phyloP scores from a whole-genome alignment of 371 early-diverging fungal genomes.

The Parasitella parasitica region DNA sequence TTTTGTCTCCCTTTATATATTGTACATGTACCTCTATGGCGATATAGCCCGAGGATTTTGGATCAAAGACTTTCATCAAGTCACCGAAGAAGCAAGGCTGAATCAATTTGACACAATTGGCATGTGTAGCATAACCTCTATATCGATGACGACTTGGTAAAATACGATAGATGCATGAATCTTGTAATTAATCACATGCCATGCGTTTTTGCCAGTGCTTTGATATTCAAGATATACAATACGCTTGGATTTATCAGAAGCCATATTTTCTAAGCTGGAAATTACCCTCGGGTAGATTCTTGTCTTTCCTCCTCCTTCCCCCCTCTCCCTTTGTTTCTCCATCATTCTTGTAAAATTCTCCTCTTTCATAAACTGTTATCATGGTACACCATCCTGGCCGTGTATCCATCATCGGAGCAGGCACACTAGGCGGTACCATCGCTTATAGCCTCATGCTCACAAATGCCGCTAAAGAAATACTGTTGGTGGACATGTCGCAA shows the following conservation, averaged over 20 bases:
- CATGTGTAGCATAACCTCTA: too few relatives aligned
- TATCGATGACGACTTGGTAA: too few relatives aligned
- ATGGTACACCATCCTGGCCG: conserved; percentile 23
- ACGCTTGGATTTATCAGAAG: not conserved
- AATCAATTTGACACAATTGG: not conserved
- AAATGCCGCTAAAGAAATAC: conserved; percentile 54
- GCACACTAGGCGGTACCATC: conserved; percentile 59
- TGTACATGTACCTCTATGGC: not conserved
- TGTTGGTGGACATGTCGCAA: conserved; percentile 66
- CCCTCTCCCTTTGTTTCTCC: not conserved
- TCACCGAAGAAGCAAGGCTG: not conserved
- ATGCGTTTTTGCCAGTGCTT: not conserved
- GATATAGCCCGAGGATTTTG: not conserved
- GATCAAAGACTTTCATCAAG: not conserved
- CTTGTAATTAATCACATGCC: not conserved
- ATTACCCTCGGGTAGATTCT: not conserved
- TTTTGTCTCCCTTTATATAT: not conserved
- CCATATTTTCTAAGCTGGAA: too few relatives aligned
- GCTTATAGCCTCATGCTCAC: conserved; percentile 69
- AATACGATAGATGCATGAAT: not conserved
- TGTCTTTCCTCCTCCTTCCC: not conserved
- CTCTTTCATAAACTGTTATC: not conserved
- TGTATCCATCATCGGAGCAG: conserved; percentile 53
- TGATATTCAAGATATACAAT: not conserved
- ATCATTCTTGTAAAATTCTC: not conserved